Evolutionary conservation across 441 rosid genomes (phyloP).

Genomic region (Heliophila coronopifolia): DNA sequence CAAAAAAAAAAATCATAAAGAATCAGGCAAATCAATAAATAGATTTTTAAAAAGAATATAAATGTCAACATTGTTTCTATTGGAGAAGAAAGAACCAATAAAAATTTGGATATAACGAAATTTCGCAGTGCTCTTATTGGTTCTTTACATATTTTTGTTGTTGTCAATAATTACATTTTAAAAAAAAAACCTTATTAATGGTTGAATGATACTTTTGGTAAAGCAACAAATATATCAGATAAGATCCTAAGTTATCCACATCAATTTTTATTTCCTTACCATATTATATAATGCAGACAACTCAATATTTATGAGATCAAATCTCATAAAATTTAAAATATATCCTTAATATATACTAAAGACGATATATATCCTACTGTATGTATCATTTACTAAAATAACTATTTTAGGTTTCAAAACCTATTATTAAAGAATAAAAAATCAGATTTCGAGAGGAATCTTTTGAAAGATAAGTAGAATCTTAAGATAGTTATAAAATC

Average conservation of each 20-base stretch:
- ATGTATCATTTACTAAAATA: too few species aligned
- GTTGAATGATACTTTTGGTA: conserved; percentile 19
- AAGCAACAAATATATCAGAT: conserved; percentile 28
- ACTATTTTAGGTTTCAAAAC: too few species aligned
- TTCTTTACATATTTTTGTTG: conserved; percentile 7
- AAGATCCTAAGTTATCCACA: conserved; percentile 25
- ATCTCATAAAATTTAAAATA: too few species aligned
- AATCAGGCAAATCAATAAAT: background rate
- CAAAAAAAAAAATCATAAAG: conserved; percentile 13
- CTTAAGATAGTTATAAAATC: too few species aligned
- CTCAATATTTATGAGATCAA: background rate
- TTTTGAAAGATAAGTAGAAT: too few species aligned
- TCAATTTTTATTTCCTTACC: conserved; percentile 11
- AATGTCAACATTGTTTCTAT: background rate
- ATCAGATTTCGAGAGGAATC: too few species aligned
- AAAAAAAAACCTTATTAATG: conserved; percentile 19
- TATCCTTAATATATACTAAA: too few species aligned
- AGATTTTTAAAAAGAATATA: too few species aligned
- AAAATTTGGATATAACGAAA: conserved; percentile 13
- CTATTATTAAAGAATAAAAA: too few species aligned
- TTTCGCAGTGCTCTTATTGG: conserved; percentile 18
- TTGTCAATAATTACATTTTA: too few species aligned
- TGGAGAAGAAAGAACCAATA: conserved; percentile 21
- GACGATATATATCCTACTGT: too few species aligned
- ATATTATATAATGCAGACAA: too few species aligned